phyloP scores from a whole-genome alignment of 257 asterid species.

The Solanum medicagineum region DNA sequence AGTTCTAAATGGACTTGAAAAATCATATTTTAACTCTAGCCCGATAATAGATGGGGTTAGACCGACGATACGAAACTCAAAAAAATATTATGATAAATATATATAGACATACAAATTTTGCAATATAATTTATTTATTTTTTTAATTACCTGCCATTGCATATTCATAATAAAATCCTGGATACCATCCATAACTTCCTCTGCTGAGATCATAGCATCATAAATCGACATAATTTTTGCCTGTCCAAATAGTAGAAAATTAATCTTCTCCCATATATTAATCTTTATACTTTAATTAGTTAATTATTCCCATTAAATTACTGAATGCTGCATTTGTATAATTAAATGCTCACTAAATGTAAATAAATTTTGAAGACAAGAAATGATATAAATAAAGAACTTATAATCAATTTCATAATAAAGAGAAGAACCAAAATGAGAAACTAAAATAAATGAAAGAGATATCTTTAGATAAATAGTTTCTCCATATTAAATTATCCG shows the following conservation, averaged over 20 bases:
- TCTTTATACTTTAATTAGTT: neutral
- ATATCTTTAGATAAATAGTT: too few relatives aligned
- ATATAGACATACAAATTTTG: neutral
- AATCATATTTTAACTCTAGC: too few relatives aligned
- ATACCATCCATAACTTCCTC: constrained; percentile 30
- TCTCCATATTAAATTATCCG: too few relatives aligned
- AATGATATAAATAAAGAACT: too few relatives aligned
- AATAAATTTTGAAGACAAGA: neutral
- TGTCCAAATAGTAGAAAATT: neutral
- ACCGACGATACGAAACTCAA: neutral
- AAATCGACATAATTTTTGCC: constrained; percentile 30
- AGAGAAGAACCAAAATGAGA: neutral
- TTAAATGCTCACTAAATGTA: too few relatives aligned
- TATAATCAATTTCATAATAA: too few relatives aligned
- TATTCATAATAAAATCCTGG: constrained; percentile 15
- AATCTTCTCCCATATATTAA: neutral
- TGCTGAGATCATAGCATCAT: constrained; percentile 33
- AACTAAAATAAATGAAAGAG: neutral
- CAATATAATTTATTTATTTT: neutral
- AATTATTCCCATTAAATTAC: neutral
- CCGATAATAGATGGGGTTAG: too few relatives aligned
- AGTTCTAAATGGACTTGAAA: too few relatives aligned
- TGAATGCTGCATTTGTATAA: too few relatives aligned
- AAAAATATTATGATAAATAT: neutral
- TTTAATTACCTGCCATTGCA: constrained; percentile 31